Evolutionary conservation across 352 stramenopile genomes (phyloP), one percentile per base, ranked within the genome.

Genomic region (Pythium plurisporium): DNA sequence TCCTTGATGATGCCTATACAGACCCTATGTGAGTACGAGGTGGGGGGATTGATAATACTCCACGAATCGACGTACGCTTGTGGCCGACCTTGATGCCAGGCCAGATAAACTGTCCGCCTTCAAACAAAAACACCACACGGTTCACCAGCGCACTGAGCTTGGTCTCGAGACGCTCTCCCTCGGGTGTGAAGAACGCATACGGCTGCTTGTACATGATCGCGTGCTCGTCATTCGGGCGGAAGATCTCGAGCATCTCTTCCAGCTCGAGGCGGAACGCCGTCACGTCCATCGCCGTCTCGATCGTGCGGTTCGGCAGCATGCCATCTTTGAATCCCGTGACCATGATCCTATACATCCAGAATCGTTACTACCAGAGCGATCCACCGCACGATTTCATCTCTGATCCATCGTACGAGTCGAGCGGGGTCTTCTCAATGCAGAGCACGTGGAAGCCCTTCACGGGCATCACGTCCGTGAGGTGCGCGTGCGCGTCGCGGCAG

Each of bases 61-160:
- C n/a, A n/a, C n/a, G n/a, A n/a, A n/a, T n/a, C n/a, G 64, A 50
- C 58, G 30, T 55, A 85, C 79, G 75, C 59, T 82, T 83, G 65
- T 87, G 75, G 34, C 76, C 77, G 38, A 89, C 57, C 23, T 62
- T 65, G 49, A 87, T 52, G 4, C 76, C 80, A 19, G 80, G 80
- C 75, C 80, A 90, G 45, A 88, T 80, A 48, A 90, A 88, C 45
- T 87, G 76, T 0, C 74, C 78, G 30, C 80, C 76, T 64, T 91
- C 80, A 42, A 89, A 86, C n/a, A 91, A 48, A 44, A 80, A 91
- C 34, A 87, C 76, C 47, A 87, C 56, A 14, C 46, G 53, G 46
- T 78, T 62, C n/a, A 57, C 52, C 49, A 87, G 42, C 6, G 43
- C 57, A 23, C 55, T 68, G 22, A 83, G 58, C n/a, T 46, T 44